Percentiles rank a stretch among this genome's conserved stretches.
These are phyloP conservation scores for Cladosporium sp. DNA, from an alignment of 2,329 filamentous ascomycete species.

Conservation along the genomic window DNA sequence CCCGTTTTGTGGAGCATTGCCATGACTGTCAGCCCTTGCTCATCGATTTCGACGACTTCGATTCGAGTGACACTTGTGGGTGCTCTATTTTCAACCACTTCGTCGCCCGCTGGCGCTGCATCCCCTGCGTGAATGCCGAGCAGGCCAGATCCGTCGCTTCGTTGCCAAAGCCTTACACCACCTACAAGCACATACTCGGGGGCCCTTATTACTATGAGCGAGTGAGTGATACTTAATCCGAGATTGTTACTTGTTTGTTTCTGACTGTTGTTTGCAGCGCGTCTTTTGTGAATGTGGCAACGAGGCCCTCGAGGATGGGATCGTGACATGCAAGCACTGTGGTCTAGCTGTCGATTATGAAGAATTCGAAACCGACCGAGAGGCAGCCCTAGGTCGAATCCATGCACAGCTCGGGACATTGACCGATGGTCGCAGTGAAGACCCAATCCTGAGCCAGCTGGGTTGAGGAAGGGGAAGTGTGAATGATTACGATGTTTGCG, in stretches of 20 bases:
- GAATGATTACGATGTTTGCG: too few species aligned
- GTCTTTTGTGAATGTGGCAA: not conserved
- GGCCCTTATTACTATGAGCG: too few species aligned
- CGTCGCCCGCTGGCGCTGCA: conserved; percentile 1
- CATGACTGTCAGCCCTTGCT: not conserved
- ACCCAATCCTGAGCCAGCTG: conserved; percentile 5
- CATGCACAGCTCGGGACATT: not conserved
- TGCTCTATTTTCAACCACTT: not conserved
- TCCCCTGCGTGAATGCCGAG: not conserved
- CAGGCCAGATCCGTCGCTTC: not conserved
- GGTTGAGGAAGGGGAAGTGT: not conserved
- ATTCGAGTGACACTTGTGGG: not conserved
- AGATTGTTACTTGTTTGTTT: too few species aligned
- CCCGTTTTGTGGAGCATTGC: not conserved
- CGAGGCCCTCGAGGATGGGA: not conserved
- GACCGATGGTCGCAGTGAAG: not conserved
- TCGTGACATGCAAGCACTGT: not conserved
- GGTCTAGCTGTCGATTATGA: too few species aligned
- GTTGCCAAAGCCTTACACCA: too few species aligned
- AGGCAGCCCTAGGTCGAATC: not conserved
- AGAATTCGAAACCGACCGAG: too few species aligned
- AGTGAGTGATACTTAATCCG: too few species aligned
- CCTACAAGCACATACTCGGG: too few species aligned
- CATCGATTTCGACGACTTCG: not conserved
- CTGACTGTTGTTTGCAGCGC: not conserved